Evolutionary conservation across 352 stramenopile genomes (phyloP), one percentile per base, ranked within the genome.

Genomic region (Phytophthora megakarya): DNA sequence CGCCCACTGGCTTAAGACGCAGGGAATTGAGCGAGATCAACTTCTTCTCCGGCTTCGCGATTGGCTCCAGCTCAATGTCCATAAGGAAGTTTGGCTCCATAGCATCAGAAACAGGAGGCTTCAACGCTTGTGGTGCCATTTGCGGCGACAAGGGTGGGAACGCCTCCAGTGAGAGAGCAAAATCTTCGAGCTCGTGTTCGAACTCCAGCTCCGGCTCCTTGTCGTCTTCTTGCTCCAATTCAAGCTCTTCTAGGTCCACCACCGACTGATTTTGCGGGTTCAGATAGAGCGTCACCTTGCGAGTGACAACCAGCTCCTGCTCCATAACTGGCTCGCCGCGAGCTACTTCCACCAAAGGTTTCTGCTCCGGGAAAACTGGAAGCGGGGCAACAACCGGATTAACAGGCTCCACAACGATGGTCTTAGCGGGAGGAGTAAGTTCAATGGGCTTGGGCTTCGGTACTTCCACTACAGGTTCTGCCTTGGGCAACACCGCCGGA

Each of bases 11-110:
- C 46, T 73, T 65, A 11, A 56, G 43, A 38, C 45, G 54, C 43
- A 69, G 57, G 13, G 55, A 63, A 16, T 25, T 45, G 1, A 71
- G 33, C 22, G 53, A 66, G 21, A 61, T 49, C 25, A 67, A 43
- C 43, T 70, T 68, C 21, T 57, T 68, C 22, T 55, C 59, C 45
- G 70, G 67, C 55, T 65, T 69, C 23, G 61, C 67, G 21, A 72
- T 61, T 44, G 66, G 57, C 37, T 74, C 69, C 55, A 81, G 54
- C 28, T 61, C 51, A 68, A 81, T 81, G 48, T 77, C 58, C 57
- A 78, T 60, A 12, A 80, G 61, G 44, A 80, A 80, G 32, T 79
- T 76, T 6, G 67, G 58, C 50, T 79, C 64, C 28, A 65, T 26
- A 12, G n/a, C 16, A 47, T 61, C 54, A 23, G 19, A 18, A 47